Evolutionary conservation across 2,329 filamentous ascomycete genomes (phyloP).

Genomic region (Fusarium humuli): DNA sequence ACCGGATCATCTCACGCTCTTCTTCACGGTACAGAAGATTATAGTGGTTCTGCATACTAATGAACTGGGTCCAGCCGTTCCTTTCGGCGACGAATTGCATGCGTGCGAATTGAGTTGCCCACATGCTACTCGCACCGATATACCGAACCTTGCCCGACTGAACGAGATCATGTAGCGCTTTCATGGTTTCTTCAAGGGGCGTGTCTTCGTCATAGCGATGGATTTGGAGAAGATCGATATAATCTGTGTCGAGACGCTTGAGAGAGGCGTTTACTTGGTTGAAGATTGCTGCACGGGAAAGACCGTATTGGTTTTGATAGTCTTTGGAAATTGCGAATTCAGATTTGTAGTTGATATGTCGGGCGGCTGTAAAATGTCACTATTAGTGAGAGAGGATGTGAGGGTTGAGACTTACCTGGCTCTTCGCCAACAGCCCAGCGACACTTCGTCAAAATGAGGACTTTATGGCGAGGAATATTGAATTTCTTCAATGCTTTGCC

Average conservation of each 20-base stretch:
- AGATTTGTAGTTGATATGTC: slow-evolving; percentile 16
- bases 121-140: slow-evolving; percentile 62
- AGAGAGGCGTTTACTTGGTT: slow-evolving; percentile 37
- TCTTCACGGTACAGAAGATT: slow-evolving; percentile 70
- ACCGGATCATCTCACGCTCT: slow-evolving; percentile 59
- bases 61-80: slow-evolving; percentile 67
- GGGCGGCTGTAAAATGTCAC: not conserved
- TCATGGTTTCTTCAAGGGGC: slow-evolving; percentile 67
- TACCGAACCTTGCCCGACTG: slow-evolving; percentile 67
- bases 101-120: slow-evolving; percentile 58
- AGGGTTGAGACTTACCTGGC: not conserved
- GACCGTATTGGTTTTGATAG: slow-evolving; percentile 40
- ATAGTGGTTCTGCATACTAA: slow-evolving; percentile 69
- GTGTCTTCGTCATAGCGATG: slow-evolving; percentile 62
- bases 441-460: slow-evolving; percentile 31
- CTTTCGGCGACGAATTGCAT: slow-evolving; percentile 66
- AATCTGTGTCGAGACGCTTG: slow-evolving; percentile 47
- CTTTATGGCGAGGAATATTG: slow-evolving; percentile 32
- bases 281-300: slow-evolving; percentile 36
- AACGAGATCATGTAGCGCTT: slow-evolving; percentile 66
- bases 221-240: slow-evolving; percentile 66
- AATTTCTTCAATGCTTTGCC: slow-evolving; percentile 33
- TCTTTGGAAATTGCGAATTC: slow-evolving; percentile 35
- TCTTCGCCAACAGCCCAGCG: slow-evolving; percentile 37
- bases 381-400: accelerated